Conservation (phyloP, 495 filamentous ascomycete genomes). For the Annulohypoxylon maeteangense region DNA sequence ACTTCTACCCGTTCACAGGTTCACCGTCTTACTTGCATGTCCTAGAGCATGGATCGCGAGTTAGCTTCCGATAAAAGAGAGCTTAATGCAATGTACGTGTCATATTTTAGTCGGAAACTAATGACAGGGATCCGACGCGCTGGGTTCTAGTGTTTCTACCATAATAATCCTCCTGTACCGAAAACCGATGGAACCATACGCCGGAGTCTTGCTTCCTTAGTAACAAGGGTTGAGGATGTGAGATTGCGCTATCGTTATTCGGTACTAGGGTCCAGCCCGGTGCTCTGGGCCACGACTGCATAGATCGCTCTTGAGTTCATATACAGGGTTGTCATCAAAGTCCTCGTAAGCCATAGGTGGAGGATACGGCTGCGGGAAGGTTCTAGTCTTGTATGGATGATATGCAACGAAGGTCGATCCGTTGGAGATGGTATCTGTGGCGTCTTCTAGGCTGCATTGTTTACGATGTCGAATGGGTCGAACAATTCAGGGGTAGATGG, state of each 20-base stretch:
- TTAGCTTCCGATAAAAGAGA: slow-evolving; percentile 26
- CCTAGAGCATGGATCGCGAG: slow-evolving; percentile 10
- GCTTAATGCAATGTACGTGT: slow-evolving; percentile 8
- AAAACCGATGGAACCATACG: neutral
- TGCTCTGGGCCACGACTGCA: neutral
- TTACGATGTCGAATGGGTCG: neutral
- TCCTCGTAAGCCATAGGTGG: neutral
- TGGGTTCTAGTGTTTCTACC: neutral
- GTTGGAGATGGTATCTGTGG: neutral
- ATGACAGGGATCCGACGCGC: neutral
- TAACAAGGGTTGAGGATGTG: neutral
- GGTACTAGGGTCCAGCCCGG: neutral
- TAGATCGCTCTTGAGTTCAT: neutral
- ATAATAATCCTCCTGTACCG: neutral
- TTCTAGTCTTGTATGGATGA: neutral
- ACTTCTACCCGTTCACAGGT: neutral
- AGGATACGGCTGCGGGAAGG: neutral
- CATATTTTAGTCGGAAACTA: slow-evolving; percentile 11
- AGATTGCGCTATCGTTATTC: slow-evolving; percentile 7
- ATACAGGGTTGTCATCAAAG: neutral
- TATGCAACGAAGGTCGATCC: neutral
- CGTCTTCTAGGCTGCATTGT: neutral
- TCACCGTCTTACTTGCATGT: slow-evolving; percentile 18
- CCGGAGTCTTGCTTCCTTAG: neutral
- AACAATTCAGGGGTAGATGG: neutral